phyloP scores from a whole-genome alignment of 768 basidiomycete species.

The Paxillus involutus region DNA sequence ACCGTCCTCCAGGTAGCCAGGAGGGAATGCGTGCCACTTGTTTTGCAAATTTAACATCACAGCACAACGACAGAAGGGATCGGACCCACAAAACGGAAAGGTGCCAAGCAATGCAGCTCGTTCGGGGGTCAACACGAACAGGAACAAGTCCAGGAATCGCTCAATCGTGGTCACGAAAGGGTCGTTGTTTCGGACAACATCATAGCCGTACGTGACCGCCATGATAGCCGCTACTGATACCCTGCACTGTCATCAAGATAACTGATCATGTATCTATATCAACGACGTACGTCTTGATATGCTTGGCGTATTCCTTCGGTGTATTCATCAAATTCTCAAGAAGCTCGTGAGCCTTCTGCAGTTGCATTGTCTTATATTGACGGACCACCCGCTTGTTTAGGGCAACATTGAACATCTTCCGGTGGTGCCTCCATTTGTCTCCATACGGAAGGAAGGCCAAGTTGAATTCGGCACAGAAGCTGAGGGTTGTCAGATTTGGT shows the following conservation, averaged over 20 bases:
- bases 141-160: constrained; percentile 10
- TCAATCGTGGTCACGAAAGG: constrained; percentile 23
- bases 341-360: constrained; percentile 21
- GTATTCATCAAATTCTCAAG: constrained; percentile 19
- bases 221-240: constrained; percentile 24
- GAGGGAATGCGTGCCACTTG: constrained; percentile 28
- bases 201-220: constrained; percentile 26
- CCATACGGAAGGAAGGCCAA: constrained; percentile 31
- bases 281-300: constrained; percentile 25
- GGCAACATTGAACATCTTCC: constrained; percentile 22
- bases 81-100: constrained; percentile 27
- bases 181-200: constrained; percentile 21
- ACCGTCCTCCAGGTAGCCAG: constrained; percentile 34
- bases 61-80: not conserved
- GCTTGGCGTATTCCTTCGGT: constrained; percentile 14
- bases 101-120: constrained; percentile 19
- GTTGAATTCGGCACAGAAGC: constrained; percentile 32
- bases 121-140: constrained; percentile 19
- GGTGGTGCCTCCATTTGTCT: constrained; percentile 28
- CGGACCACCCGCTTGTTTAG: constrained; percentile 15
- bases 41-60: not conserved
- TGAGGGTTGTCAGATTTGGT: not conserved
- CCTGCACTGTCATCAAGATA: constrained; percentile 9
- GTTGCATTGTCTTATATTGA: constrained; percentile 14
- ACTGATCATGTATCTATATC: not conserved